A percentile compares a stretch with the other conserved stretches of the same genome.
Conservation (phyloP, 1,139 yeast species). For the Taphrina populina region DNA sequence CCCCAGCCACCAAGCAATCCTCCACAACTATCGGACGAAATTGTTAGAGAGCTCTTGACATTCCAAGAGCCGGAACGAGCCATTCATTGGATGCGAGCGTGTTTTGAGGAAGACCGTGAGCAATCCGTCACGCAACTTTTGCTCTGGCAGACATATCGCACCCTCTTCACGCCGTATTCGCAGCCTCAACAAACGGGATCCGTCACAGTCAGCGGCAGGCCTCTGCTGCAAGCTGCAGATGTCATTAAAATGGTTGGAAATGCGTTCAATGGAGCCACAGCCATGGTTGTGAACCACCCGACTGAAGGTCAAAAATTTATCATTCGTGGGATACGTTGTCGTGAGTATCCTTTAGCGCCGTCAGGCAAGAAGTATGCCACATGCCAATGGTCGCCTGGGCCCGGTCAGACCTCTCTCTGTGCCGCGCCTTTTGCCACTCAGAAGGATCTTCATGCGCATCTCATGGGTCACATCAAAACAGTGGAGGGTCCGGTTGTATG, state of each 20-base stretch:
- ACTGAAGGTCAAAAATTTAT: slow-evolving; percentile 71
- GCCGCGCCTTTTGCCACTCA: slow-evolving; percentile 36
- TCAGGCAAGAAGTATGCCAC: slow-evolving; percentile 39
- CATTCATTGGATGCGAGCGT: slow-evolving; percentile 87
- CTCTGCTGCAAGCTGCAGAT: slow-evolving; percentile 88
- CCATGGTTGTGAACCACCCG: slow-evolving; percentile 72
- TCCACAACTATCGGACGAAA: slow-evolving; percentile 61
- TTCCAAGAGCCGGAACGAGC: slow-evolving; percentile 89
- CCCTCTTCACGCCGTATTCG: slow-evolving; percentile 63
- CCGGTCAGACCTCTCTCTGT: slow-evolving; percentile 25
- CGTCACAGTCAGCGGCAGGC: slow-evolving; percentile 47
- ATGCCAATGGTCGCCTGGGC: slow-evolving; percentile 39
- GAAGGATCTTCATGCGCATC: slow-evolving; percentile 38
- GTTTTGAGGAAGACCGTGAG: slow-evolving; percentile 70
- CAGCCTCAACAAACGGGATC: slow-evolving; percentile 42
- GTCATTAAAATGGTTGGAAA: slow-evolving; percentile 89
- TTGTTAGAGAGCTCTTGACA: slow-evolving; percentile 60
- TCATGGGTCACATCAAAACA: slow-evolving; percentile 38
- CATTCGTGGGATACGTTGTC: slow-evolving; percentile 82
- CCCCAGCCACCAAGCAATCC: slow-evolving; percentile 57
- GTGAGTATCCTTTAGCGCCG: slow-evolving; percentile 53
- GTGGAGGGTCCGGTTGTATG: slow-evolving; percentile 30
- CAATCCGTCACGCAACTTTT: slow-evolving; percentile 95
- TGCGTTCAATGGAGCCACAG: slow-evolving; percentile 88
- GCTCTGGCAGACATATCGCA: slow-evolving; percentile 92